Evolutionary conservation across 345 rosid species (phyloP).

Genomic region (Mallotus nudiflorus): DNA sequence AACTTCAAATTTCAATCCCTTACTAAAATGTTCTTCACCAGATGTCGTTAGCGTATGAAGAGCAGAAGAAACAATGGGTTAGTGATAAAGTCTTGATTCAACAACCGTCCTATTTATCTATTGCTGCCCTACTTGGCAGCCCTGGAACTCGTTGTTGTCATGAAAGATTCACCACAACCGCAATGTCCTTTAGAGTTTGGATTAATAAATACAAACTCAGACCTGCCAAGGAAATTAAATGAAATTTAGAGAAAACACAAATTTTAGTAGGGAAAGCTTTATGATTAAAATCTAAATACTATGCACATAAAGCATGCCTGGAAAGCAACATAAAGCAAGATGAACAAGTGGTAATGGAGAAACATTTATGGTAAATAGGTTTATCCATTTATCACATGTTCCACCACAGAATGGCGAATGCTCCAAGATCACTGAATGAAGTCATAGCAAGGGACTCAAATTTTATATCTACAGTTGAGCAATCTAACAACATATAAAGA

Average conservation of each 20-base stretch:
- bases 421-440: background rate
- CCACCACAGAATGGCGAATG: background rate
- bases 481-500: too few species aligned
- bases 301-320: background rate
- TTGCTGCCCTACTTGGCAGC: conserved; percentile 11
- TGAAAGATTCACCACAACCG: conserved; percentile 90
- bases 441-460: background rate
- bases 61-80: background rate
- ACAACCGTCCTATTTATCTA: background rate
- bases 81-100: background rate
- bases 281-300: background rate
- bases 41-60: background rate
- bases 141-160: conserved; percentile 39
- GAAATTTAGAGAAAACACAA: background rate
- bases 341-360: too few species aligned
- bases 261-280: background rate
- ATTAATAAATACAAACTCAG: conserved; percentile 79
- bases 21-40: background rate
- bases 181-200: conserved; percentile 89
- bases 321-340: background rate
- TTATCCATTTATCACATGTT: background rate
- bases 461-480: too few species aligned
- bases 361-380: background rate
- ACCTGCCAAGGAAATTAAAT: conserved; percentile 33
- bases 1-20: background rate